These are phyloP conservation scores for Rhynchosporium agropyri DNA, from an alignment of 2,329 filamentous ascomycete species.

Conservation along the genomic window DNA sequence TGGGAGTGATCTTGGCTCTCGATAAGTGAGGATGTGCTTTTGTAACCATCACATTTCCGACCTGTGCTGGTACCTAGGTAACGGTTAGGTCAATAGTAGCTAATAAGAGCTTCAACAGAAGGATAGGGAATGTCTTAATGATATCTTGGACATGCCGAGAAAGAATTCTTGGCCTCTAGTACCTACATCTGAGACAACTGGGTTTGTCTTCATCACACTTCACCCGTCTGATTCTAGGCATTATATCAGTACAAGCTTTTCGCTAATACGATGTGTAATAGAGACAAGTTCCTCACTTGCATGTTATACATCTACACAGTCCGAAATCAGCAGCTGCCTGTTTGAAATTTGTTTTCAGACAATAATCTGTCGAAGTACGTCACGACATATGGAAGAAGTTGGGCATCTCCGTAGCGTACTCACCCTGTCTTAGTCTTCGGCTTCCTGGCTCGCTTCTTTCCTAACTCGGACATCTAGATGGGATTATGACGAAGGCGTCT, in stretches of 20 bases:
- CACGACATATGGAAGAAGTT: too few relatives aligned
- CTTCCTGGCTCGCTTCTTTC: constrained; percentile 21
- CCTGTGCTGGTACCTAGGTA: constrained; percentile 24
- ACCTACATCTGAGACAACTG: constrained; percentile 1
- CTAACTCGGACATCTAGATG: constrained; percentile 1
- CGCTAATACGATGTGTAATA: not conserved
- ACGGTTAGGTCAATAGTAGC: not conserved
- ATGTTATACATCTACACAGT: constrained; percentile 15
- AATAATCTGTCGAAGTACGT: too few relatives aligned
- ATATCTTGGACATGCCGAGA: not conserved
- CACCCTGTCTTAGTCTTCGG: constrained; percentile 23
- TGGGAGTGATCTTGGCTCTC: not conserved
- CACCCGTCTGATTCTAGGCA: constrained; percentile 20
- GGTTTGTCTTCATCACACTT: constrained; percentile 31
- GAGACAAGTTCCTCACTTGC: constrained; percentile 19
- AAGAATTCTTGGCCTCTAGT: not conserved
- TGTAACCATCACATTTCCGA: constrained; percentile 30
- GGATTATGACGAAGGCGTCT: not conserved
- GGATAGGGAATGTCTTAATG: not conserved
- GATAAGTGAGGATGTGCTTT: not conserved
- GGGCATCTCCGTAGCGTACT: too few relatives aligned
- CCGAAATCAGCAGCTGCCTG: too few relatives aligned
- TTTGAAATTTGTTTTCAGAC: too few relatives aligned
- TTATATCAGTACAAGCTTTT: not conserved
- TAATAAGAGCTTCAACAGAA: not conserved